Evolutionary conservation across 2,329 filamentous ascomycete genomes (phyloP), one percentile per base, ranked within the genome.

Genomic region (Gaeumannomyces tritici): DNA sequence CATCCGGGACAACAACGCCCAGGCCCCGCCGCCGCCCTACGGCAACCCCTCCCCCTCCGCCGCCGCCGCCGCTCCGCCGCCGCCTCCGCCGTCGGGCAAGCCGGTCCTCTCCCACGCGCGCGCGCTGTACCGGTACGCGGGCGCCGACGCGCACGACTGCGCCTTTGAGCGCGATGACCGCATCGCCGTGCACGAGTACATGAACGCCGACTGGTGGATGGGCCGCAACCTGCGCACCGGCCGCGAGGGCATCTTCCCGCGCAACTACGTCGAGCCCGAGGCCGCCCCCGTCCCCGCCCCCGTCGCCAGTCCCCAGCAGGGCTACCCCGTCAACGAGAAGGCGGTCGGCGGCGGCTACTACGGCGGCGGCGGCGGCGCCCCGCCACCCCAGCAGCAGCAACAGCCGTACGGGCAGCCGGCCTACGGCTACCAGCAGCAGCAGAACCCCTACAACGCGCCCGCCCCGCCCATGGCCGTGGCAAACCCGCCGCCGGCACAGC

Each of bases 171-270:
- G 89, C 65, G 89, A 93, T 71, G 93, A 98, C 77, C 81, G 82
- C 66, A 81, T 98, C 68, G 83, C 85, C 64, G 89, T 98, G 27
- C 84, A 86, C 67, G 91, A 96, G 76, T 93, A 96, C 79, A 95
- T 96, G 89, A 98, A 98, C 76, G 86, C 88, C 65, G 93, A 98
- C 76, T 98, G 93, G 93, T 97, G 92, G 91, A 88, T 91, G 81
- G 93, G 93, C 68, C 85, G 84, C 69, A 96, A 96, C 76, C 80
- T 88, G 70, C 86, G 91, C 61, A 96, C 92, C 11, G 89, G 89
- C 62, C 78, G 85, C 67, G 91, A 96, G 77, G 93, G 93, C 69
- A 96, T 98, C 73, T 98, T 98, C 82, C 93, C 93, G n/a, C 85
- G 89, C 68, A 91, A 84, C 73, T 98, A 98, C 73, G 93, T 89